Conservation (phyloP, 805 yeast genomes). For the Nakazawaea ernobii region DNA sequence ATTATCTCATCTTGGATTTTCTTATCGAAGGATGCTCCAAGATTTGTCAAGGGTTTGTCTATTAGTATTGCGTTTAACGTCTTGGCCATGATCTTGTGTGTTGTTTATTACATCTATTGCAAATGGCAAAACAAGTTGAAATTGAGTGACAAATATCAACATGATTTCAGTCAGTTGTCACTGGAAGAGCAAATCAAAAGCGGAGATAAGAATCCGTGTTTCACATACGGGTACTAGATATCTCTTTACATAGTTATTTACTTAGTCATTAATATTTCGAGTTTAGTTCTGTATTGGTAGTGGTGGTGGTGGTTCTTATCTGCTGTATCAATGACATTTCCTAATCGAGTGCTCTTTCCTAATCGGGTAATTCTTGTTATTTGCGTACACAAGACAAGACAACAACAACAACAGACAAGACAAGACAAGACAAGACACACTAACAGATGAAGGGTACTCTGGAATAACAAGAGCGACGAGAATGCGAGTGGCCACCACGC, state of each 20-base stretch:
- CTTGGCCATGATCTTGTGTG: constrained; percentile 31
- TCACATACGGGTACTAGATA: too few relatives aligned
- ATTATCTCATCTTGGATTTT: constrained; percentile 57
- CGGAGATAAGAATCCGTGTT: too few relatives aligned
- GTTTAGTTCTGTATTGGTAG: too few relatives aligned
- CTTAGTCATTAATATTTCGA: too few relatives aligned
- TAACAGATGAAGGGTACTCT: too few relatives aligned
- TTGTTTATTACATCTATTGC: constrained; percentile 26
- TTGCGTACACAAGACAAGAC: too few relatives aligned
- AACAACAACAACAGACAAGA: too few relatives aligned
- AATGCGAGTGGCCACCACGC: too few relatives aligned
- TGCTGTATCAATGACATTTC: background rate
- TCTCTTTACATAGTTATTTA: too few relatives aligned
- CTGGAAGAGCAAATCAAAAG: constrained; percentile 23
- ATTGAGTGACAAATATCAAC: constrained; percentile 24
- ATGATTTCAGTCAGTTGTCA: constrained; percentile 22
- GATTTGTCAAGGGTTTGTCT: constrained; percentile 47
- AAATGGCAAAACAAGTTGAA: constrained; percentile 29
- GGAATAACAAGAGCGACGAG: too few relatives aligned
- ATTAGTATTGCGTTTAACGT: constrained; percentile 43
- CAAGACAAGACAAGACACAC: too few relatives aligned
- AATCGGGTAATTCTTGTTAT: background rate
- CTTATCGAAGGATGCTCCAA: constrained; percentile 52
- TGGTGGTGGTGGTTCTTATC: too few relatives aligned
- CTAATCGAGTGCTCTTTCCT: background rate